Percentiles rank a stretch among this genome's conserved stretches.
These are phyloP conservation scores for Drechslerella dactyloides DNA, from an alignment of 2,329 filamentous ascomycete species.

Conservation along the genomic window DNA sequence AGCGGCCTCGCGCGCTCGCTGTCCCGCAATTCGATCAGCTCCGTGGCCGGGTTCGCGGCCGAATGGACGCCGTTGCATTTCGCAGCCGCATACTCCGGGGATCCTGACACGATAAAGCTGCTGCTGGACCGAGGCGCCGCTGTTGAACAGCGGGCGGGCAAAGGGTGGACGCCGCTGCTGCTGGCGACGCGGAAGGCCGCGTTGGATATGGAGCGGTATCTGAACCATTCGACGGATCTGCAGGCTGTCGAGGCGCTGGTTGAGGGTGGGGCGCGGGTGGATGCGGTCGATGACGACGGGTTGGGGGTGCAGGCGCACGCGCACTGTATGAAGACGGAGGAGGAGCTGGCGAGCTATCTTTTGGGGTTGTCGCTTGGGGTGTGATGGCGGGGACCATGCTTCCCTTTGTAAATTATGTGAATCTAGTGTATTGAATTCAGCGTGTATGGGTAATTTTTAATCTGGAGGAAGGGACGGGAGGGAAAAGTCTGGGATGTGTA, in stretches of 20 bases:
- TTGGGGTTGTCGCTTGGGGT: conserved; percentile 16
- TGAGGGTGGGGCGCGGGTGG: conserved; percentile 24
- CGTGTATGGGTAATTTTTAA: background rate
- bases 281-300: conserved; percentile 37
- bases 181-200: conserved; percentile 45
- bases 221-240: conserved; percentile 44
- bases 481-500: no score
- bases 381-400: conserved; percentile 20
- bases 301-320: conserved; percentile 42
- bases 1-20: conserved; percentile 35
- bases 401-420: background rate
- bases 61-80: conserved; percentile 43
- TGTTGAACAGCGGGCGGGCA: conserved; percentile 38
- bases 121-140: conserved; percentile 23
- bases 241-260: conserved; percentile 21
- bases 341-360: conserved; percentile 40
- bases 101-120: conserved; percentile 29
- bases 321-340: conserved; percentile 41
- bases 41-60: background rate
- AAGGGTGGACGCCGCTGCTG: conserved; percentile 33
- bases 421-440: background rate
- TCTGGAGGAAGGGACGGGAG: no score
- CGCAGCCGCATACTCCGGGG: conserved; percentile 35
- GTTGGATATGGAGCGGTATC: conserved; percentile 42
- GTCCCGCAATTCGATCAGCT: conserved; percentile 33